A percentile compares a stretch with the other conserved stretches of the same genome.
phyloP scores from a whole-genome alignment of 2,329 filamentous ascomycete species.

The Curvularia hawaiiensis region DNA sequence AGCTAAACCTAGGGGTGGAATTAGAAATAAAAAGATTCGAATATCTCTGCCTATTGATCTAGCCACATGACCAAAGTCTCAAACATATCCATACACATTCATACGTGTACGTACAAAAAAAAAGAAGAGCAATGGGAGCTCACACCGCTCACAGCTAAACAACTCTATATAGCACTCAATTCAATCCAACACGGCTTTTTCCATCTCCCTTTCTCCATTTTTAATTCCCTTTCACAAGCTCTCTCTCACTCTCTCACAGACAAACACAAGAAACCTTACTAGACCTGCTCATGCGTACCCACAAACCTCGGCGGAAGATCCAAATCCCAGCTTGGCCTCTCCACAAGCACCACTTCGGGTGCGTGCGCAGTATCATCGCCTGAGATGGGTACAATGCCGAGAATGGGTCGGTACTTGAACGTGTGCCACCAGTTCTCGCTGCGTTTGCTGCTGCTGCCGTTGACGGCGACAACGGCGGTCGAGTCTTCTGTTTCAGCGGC shows the following conservation, averaged over 20 bases:
- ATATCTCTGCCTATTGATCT: background rate
- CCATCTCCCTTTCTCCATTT: no score
- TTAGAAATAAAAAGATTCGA: background rate
- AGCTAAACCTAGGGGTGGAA: no score
- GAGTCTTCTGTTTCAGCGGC: constrained; percentile 15
- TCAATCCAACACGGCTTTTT: background rate
- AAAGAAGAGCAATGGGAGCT: no score
- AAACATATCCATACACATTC: background rate
- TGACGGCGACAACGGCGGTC: constrained; percentile 14
- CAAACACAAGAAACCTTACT: background rate
- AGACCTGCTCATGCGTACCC: constrained; percentile 40
- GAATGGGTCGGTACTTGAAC: constrained; percentile 91
- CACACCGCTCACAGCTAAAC: no score
- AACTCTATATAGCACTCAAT: no score
- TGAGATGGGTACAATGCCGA: constrained; percentile 69
- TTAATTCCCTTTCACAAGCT: background rate
- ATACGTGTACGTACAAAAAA: no score
- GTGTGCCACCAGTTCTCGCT: constrained; percentile 71
- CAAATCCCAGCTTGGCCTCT: constrained; percentile 83
- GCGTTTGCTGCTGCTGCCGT: constrained; percentile 15
- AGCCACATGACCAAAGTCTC: background rate
- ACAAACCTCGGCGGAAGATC: constrained; percentile 72
- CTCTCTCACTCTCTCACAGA: background rate
- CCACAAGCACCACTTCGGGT: constrained; percentile 84
- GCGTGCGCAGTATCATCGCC: constrained; percentile 39